Conservation (phyloP, 2,329 filamentous ascomycete genomes). For the Colletotrichum lini region DNA sequence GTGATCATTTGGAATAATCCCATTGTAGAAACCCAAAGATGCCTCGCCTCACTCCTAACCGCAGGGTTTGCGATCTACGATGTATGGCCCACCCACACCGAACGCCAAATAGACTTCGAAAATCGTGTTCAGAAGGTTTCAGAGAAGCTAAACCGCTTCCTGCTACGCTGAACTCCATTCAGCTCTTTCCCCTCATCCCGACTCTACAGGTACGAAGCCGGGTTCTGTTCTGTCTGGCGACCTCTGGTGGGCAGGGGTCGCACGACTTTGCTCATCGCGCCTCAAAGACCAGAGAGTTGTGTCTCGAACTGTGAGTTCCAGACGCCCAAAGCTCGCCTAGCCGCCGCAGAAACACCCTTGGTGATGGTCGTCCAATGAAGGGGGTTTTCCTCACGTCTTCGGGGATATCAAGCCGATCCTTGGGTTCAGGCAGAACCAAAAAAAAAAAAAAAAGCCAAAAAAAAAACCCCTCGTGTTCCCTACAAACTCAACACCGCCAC, state of each 20-base stretch:
- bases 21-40: not conserved
- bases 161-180: not conserved
- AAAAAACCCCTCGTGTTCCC: not conserved
- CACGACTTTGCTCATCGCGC: not conserved
- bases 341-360: too few species aligned
- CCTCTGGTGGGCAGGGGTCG: not conserved
- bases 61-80: not conserved
- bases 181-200: not conserved
- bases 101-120: constrained; percentile 18
- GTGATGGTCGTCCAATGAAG: too few species aligned
- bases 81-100: not conserved
- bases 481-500: constrained; percentile 31
- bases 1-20: not conserved
- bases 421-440: too few species aligned
- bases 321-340: too few species aligned
- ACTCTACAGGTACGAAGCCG: not conserved
- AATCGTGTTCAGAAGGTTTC: not conserved
- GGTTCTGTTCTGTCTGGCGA: not conserved
- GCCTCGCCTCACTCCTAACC: not conserved
- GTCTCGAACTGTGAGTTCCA: too few species aligned
- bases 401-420: too few species aligned
- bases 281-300: not conserved
- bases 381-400: too few species aligned
- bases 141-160: not conserved
- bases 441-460: too few species aligned